Conservation (phyloP, 768 basidiomycete species). For the Collybiopsis luxurians region DNA sequence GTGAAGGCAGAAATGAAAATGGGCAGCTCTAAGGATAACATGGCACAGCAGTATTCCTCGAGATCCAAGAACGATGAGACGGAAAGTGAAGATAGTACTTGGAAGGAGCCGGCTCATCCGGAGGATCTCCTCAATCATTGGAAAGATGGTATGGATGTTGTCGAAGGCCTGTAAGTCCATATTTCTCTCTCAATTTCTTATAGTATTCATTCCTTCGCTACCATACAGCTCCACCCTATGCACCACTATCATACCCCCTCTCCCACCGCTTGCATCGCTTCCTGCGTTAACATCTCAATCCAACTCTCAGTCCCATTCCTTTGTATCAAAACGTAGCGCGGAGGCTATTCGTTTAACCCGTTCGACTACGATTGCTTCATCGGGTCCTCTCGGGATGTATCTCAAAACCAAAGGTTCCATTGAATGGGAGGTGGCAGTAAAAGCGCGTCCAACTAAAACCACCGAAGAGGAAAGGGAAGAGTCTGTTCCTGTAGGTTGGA, state of each 20-base stretch:
- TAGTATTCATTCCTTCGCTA: background rate
- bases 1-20: background rate
- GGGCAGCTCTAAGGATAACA: background rate
- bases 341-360: slow-evolving; percentile 65
- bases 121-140: slow-evolving; percentile 17
- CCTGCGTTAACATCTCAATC: slow-evolving; percentile 45
- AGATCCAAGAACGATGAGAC: background rate
- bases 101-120: background rate
- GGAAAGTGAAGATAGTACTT: background rate
- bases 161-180: slow-evolving; percentile 63
- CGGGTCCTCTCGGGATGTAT: slow-evolving; percentile 70
- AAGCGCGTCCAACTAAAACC: slow-evolving; percentile 43
- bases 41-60: background rate
- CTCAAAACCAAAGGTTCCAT: slow-evolving; percentile 69
- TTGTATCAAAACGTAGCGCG: slow-evolving; percentile 54
- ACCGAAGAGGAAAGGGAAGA: slow-evolving; percentile 50
- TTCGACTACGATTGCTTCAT: slow-evolving; percentile 47
- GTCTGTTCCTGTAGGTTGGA: slow-evolving; percentile 66
- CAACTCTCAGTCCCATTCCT: slow-evolving; percentile 54
- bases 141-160: slow-evolving; percentile 42
- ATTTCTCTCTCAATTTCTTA: background rate
- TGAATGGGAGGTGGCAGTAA: slow-evolving; percentile 73
- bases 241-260: slow-evolving; percentile 2
- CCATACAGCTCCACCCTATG: background rate
- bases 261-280: slow-evolving; percentile 1